Evolutionary conservation across 306 rosid genomes (phyloP).

Genomic region (Dicorynia guianensis): DNA sequence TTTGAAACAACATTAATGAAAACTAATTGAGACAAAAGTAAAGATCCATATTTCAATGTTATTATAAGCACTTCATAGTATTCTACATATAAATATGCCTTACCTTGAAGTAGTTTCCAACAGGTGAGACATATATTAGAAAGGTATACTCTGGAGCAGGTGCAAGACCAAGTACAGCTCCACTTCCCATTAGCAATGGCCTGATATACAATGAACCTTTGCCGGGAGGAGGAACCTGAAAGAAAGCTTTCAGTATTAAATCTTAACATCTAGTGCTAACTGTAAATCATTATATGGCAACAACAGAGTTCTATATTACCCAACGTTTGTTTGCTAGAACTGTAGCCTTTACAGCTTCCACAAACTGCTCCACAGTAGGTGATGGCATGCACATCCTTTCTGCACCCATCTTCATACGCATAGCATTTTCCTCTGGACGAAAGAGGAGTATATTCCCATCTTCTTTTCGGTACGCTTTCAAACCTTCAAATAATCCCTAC

Average conservation of each 20-base stretch:
- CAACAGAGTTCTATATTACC: conserved; percentile 53
- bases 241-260: conserved; percentile 35
- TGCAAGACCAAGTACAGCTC: conserved; percentile 96
- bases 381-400: conserved; percentile 99
- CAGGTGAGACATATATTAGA: conserved; percentile 92
- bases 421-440: conserved; percentile 93
- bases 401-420: conserved; percentile 82
- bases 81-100: conserved; percentile 5
- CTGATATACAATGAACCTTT: conserved; percentile 95
- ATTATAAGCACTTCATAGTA: conserved; percentile 10
- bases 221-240: conserved; percentile 92
- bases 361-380: conserved; percentile 83
- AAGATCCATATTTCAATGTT: conserved; percentile 4
- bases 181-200: conserved; percentile 97
- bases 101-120: conserved; percentile 98
- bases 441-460: conserved; percentile 84
- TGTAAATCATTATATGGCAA: conserved; percentile 7
- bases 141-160: conserved; percentile 98
- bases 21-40: conserved; percentile 19
- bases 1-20: conserved; percentile 10
- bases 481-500: conserved; percentile 96
- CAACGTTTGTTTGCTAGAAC: conserved; percentile 93
- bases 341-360: conserved; percentile 86
- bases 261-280: conserved; percentile 1
- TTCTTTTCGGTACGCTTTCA: conserved; percentile 85